phyloP scores from a whole-genome alignment of 2,329 filamentous ascomycete genomes.

The Apiospora rasikravindrae region DNA sequence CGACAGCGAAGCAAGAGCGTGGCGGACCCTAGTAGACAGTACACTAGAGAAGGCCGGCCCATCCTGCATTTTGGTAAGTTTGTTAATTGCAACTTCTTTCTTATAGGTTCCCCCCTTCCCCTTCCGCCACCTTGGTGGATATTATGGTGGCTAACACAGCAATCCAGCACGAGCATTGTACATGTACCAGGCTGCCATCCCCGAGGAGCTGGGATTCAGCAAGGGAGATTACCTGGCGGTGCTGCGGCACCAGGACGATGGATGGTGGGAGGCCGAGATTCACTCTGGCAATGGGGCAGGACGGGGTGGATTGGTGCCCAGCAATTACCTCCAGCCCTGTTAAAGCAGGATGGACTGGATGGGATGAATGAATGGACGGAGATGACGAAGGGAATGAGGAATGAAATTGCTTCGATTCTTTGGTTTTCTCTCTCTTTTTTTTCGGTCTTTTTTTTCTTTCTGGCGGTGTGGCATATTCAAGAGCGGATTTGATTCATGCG shows the following conservation, averaged over 20 bases:
- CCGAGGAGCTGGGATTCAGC: slow-evolving; percentile 88
- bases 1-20: slow-evolving; percentile 80
- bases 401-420: slow-evolving; percentile 1
- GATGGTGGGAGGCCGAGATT: slow-evolving; percentile 99
- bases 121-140: not conserved
- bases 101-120: slow-evolving; percentile 12
- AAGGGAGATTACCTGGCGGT: slow-evolving; percentile 94
- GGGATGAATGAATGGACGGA: not conserved
- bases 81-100: not conserved
- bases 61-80: slow-evolving; percentile 93
- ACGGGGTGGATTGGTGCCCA: slow-evolving; percentile 66
- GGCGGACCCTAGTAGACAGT: slow-evolving; percentile 80
- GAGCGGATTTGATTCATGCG: slow-evolving; percentile 4
- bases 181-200: slow-evolving; percentile 91
- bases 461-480: not conserved
- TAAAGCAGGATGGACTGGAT: slow-evolving; percentile 31
- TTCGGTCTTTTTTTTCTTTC: not conserved
- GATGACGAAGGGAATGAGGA: slow-evolving; percentile 9
- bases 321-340: slow-evolving; percentile 68
- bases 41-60: slow-evolving; percentile 82
- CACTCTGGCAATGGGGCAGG: slow-evolving; percentile 66
- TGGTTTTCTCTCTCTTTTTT: too few species aligned
- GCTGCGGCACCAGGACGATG: slow-evolving; percentile 90
- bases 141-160: slow-evolving; percentile 19
- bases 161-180: slow-evolving; percentile 85